Evolutionary conservation across 2,329 filamentous ascomycete genomes (phyloP), one percentile per base, ranked within the genome.

Genomic region (Byssothecium circinans): DNA sequence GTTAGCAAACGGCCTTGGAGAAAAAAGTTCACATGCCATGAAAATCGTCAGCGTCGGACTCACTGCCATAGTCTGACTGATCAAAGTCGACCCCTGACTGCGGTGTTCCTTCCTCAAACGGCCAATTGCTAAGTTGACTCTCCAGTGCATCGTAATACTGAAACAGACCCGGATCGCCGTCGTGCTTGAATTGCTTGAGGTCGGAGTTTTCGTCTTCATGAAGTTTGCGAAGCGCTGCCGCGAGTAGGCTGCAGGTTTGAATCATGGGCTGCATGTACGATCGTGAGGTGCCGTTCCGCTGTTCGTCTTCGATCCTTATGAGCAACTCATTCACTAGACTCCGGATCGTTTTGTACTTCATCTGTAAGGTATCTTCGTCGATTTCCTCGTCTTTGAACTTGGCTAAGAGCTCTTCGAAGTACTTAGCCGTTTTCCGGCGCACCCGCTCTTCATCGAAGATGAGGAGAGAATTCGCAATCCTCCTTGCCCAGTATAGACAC

Each of bases 61-160:
- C 67, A 61, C 62, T 69, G 8, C 60, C 66, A 56, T 68, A 70
- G 45, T 70, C 67, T 3, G 67, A 70, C n/a, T 65, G 60, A 30
- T 69, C 67, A 37, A 64, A 67, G 4, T 56, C 46, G 33, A 68
- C 68, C 7, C 53, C 65, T 27, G 66, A 68, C 11, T 64, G 51
- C n/a, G 60, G 56, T 10, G 62, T 61, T 19, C 53, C 57, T n/a
- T 63, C 58, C 14, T 69, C 68, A 17, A 57, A 46, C 17, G 58
- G 52, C 57, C 66, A 67, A 14, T 50, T 53, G 15, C 52, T 45
- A 27, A 68, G 32, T 8, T 57, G 49, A n/a, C 48, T 35, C 17
- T 65, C 60, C 17, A 69, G 49, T 11, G 67, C 58, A 20, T 54
- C 50, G 37, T 53, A 69, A 8, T 54, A 46, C 8, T 56, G 47